Percentiles rank a stretch among this genome's conserved stretches.
Evolutionary conservation across 23 red algal species (phyloP).

Genomic region (Gracilariopsis chorda): DNA sequence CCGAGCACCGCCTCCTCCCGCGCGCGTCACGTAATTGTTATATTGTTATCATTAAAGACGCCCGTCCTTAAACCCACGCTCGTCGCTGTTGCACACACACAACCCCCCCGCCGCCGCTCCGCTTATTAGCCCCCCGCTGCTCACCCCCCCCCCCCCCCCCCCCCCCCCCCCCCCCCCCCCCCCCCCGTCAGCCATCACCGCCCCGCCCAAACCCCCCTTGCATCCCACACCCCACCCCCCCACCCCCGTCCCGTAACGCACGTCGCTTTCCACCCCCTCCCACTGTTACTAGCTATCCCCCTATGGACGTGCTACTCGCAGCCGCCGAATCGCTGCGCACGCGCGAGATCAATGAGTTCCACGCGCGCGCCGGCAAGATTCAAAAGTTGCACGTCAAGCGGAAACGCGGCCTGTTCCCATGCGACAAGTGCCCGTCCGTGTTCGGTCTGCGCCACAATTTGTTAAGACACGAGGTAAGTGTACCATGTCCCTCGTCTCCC

Average conservation of each 20-base stretch:
- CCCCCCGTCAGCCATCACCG: too few species aligned
- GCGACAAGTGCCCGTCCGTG: conserved; percentile 47
- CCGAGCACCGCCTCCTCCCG: too few species aligned
- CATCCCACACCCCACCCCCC: background rate
- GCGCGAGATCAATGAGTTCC: conserved; percentile 52
- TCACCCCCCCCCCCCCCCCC: background rate
- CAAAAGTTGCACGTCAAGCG: conserved; percentile 47
- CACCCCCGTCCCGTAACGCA: background rate
- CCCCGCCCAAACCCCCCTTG: background rate
- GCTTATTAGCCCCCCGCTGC: too few species aligned
- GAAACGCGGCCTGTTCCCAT: conserved; percentile 41
- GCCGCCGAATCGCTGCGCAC: conserved; percentile 28
- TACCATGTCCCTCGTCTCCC: background rate
- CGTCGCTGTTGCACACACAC: too few species aligned
- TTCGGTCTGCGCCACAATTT: conserved; percentile 57
- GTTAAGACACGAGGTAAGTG: conserved; percentile 45
- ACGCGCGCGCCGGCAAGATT: conserved; percentile 50
- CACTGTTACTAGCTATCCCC: background rate
- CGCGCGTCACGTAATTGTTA: too few species aligned
- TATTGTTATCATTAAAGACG: too few species aligned
- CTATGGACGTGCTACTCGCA: conserved; percentile 36
- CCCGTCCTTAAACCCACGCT: too few species aligned
- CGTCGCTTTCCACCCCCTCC: background rate
- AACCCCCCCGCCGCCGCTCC: too few species aligned
- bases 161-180: background rate